Evolutionary conservation across 148 eudicot genomes (phyloP), one percentile per base, ranked within the genome.

Genomic region (Fagopyrum tataricum): DNA sequence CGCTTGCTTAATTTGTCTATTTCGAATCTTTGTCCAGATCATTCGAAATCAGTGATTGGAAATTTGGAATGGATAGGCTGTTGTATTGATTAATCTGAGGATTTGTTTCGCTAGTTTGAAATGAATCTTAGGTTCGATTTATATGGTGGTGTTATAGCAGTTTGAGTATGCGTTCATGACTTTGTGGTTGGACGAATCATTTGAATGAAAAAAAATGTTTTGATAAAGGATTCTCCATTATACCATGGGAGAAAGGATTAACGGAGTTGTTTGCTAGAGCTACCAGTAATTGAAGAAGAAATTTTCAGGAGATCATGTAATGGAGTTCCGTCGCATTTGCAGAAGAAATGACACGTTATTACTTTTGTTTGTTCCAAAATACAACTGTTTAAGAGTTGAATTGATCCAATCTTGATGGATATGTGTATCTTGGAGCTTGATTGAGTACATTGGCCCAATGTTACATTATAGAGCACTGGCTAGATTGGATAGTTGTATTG

Each of bases 21-120:
- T 24, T 17, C 14, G 4, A 58, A 15, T 59, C 40, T 14, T 67
- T 40, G 18, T 15, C 5, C 23, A 14, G 71, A 41, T 39, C 40
- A 0, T 0, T 40, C 0, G 39, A 66, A 14, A 31, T 2, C 9
- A 10, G 47, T 37, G 15, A 40, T 21, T 20, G 46, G 44, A 40
- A 67, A 62, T 67, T 44, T 67, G 71, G 39, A 2, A 39, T 67
- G 23, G 21, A 23, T 67, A 40, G 47, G 44, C 40, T 67, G 71
- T 40, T 41, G 20, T 15, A 15, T 24, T 41, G 71, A 40, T 67
- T 39, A 15, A 7, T 15, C 26, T 67, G 47, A 40, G 24, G 5
- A n/a, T 24, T 41, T 67, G 47, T 67, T 15, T 39, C 40, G 71
- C 71, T 67, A 17, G 71, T 40, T 67, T 41, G n/a, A 20, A 20